Evolutionary conservation across 257 asterid species (phyloP).

Genomic region (Solanum etuberosum): DNA sequence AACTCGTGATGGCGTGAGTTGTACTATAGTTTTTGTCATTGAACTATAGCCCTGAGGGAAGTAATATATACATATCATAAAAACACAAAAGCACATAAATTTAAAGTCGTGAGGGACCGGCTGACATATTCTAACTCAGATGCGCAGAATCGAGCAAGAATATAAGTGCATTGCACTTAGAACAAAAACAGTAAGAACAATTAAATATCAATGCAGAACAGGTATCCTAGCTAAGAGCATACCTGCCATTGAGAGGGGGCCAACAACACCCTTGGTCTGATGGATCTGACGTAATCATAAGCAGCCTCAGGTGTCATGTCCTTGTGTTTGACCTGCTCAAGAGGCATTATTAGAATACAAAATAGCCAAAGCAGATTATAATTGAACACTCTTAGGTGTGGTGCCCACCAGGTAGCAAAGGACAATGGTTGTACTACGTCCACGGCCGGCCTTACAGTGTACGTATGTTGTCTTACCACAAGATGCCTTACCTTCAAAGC

Average conservation of each 20-base stretch:
- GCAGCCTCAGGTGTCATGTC: slow-evolving; percentile 71
- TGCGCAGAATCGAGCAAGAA: background rate
- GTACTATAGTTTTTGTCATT: background rate
- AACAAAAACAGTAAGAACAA: background rate
- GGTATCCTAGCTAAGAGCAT: background rate
- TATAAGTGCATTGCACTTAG: background rate
- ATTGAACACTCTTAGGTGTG: background rate
- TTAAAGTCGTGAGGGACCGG: background rate
- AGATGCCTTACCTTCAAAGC: slow-evolving; percentile 39
- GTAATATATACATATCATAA: background rate
- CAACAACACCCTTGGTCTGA: slow-evolving; percentile 72
- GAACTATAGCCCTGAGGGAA: background rate
- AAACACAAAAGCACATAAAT: background rate
- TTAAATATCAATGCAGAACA: background rate
- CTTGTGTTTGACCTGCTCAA: slow-evolving; percentile 64
- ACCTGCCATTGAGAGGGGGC: slow-evolving; percentile 90
- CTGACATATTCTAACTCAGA: background rate
- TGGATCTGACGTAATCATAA: slow-evolving; percentile 57
- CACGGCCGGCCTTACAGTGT: slow-evolving; percentile 97
- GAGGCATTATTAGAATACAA: background rate
- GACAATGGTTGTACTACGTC: slow-evolving; percentile 94
- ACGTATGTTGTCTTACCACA: slow-evolving; percentile 71
- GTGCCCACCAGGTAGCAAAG: slow-evolving; percentile 76
- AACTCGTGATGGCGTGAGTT: background rate
- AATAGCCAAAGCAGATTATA: background rate